Evolutionary conservation across 2,329 filamentous ascomycete genomes (phyloP).

Genomic region (Acarospora socialis): DNA sequence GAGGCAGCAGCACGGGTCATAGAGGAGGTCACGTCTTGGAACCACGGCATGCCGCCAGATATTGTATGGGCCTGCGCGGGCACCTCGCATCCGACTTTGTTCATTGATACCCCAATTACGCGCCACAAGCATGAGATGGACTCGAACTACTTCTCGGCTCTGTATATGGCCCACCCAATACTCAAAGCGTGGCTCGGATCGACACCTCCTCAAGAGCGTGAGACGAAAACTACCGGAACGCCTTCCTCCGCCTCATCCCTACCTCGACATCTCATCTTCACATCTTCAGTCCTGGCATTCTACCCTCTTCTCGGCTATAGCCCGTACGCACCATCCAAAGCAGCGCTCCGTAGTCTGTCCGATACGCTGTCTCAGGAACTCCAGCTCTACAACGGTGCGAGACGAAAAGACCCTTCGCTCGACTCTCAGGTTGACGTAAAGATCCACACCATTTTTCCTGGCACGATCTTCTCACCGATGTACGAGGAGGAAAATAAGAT

Average conservation of each 20-base stretch:
- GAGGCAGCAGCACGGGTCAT: constrained; percentile 58
- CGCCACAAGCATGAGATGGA: constrained; percentile 70
- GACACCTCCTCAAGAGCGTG: constrained; percentile 17
- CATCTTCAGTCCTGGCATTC: constrained; percentile 61
- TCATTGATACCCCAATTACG: constrained; percentile 56
- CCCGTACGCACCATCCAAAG: constrained; percentile 73
- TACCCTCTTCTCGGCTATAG: constrained; percentile 68
- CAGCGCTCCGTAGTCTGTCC: constrained; percentile 66
- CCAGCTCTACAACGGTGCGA: constrained; percentile 62
- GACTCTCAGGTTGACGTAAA: constrained; percentile 52
- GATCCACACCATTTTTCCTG: constrained; percentile 71
- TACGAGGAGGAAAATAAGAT: constrained; percentile 58
- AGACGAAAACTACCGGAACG: constrained; percentile 21
- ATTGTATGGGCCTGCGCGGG: constrained; percentile 88
- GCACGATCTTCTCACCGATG: constrained; percentile 65
- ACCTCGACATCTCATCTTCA: constrained; percentile 74
- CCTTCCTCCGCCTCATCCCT: constrained; percentile 32
- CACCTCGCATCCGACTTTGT: constrained; percentile 57
- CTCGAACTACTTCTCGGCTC: constrained; percentile 76
- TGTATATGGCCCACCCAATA: constrained; percentile 72
- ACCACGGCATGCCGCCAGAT: constrained; percentile 57
- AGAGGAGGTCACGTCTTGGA: constrained; percentile 62
- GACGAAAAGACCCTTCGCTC: constrained; percentile 24
- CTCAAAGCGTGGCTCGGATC: constrained; percentile 55
- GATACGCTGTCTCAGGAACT: constrained; percentile 77